A percentile compares a stretch with the other conserved stretches of the same genome.
Conservation (phyloP, 2,329 filamentous ascomycete species). For the Fusarium mundagurra region DNA sequence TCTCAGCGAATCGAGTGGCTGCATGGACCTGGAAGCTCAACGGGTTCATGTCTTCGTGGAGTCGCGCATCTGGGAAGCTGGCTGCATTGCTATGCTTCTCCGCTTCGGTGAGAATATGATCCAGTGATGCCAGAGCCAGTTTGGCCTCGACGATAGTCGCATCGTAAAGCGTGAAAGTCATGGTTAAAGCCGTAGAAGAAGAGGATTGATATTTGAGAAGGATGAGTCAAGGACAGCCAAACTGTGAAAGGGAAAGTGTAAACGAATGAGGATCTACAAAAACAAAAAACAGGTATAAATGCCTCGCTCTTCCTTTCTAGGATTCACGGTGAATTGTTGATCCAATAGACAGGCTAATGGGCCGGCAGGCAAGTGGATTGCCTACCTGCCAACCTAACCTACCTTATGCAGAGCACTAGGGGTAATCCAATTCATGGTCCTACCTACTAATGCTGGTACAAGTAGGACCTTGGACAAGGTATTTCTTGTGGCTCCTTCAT, state of each 20-base stretch:
- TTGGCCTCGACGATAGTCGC: constrained; percentile 43
- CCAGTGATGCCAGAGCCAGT: constrained; percentile 39
- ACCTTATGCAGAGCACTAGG: background rate
- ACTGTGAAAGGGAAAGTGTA: background rate
- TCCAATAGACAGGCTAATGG: background rate
- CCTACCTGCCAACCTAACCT: background rate
- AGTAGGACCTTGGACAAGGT: background rate
- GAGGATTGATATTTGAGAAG: background rate
- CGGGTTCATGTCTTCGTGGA: constrained; percentile 52
- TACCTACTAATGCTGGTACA: background rate
- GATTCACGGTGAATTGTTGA: background rate
- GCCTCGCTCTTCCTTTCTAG: background rate
- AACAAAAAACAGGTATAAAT: background rate
- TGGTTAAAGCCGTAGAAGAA: background rate
- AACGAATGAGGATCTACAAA: background rate
- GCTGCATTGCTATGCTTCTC: constrained; percentile 44
- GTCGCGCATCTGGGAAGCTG: constrained; percentile 43
- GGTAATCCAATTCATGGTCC: background rate
- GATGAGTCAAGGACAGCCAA: background rate
- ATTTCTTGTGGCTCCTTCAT: background rate
- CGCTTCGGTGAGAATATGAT: constrained; percentile 44
- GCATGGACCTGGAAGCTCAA: constrained; percentile 49
- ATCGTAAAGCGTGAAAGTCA: constrained; percentile 48
- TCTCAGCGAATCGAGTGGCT: constrained; percentile 39
- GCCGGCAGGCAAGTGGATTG: background rate